Evolutionary conservation across 768 basidiomycete species (phyloP).

Genomic region (Cubamyces sp.): DNA sequence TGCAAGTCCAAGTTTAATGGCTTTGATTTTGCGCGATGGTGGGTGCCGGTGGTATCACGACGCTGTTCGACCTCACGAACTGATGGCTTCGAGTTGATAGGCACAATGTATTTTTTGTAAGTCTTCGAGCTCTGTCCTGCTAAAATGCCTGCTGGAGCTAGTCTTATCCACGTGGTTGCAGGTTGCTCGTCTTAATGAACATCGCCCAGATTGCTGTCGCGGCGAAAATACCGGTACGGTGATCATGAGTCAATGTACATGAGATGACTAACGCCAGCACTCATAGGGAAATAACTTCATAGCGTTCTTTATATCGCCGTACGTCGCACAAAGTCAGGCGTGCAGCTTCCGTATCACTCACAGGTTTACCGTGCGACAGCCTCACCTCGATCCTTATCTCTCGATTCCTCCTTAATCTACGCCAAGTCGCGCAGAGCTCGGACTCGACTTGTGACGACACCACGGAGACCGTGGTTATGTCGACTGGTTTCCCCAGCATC

Average conservation of each 20-base stretch:
- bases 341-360: background rate
- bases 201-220: slow-evolving; percentile 25
- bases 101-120: slow-evolving; percentile 13
- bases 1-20: slow-evolving; percentile 4
- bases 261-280: background rate
- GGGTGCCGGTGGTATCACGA: background rate
- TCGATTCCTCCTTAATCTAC: slow-evolving; percentile 27
- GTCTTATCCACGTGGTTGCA: background rate
- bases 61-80: no score
- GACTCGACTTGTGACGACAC: background rate
- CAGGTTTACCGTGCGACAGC: background rate
- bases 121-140: background rate
- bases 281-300: slow-evolving; percentile 25
- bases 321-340: background rate
- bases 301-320: slow-evolving; percentile 26
- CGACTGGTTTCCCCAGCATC: slow-evolving; percentile 9
- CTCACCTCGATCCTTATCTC: slow-evolving; percentile 27
- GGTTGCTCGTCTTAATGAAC: slow-evolving; percentile 23
- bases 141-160: background rate
- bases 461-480: background rate
- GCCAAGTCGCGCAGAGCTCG: slow-evolving; percentile 4
- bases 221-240: slow-evolving; percentile 17
- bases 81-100: background rate
- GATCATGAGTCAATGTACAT: background rate
- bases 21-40: slow-evolving; percentile 26